Evolutionary conservation across 345 rosid genomes (phyloP).

Genomic region (Acer yangbiense): DNA sequence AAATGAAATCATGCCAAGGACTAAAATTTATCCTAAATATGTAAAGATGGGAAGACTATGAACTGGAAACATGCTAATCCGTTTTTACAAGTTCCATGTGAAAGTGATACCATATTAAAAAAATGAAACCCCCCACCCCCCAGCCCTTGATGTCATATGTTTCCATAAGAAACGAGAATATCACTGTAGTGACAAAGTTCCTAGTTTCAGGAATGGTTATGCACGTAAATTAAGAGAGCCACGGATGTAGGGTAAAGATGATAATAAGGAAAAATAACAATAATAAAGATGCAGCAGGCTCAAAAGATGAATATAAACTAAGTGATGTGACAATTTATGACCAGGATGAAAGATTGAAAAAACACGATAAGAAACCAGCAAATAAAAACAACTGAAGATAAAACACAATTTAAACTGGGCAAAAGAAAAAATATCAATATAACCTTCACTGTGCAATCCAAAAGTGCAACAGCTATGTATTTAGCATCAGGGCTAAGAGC

Average conservation of each 20-base stretch:
- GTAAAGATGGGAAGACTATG: background rate
- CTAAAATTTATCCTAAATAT: background rate
- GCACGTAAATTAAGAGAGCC: background rate
- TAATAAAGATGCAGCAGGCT: background rate
- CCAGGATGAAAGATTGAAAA: background rate
- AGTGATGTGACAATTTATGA: background rate
- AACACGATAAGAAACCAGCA: background rate
- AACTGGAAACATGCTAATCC: background rate
- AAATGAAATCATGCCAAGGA: background rate
- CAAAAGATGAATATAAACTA: background rate
- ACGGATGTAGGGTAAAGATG: background rate
- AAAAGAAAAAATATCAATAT: constrained; percentile 13
- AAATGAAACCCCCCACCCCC: background rate
- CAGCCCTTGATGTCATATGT: too few species aligned
- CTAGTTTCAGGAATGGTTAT: background rate
- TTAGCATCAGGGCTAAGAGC: constrained; percentile 89
- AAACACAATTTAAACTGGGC: background rate
- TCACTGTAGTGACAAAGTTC: background rate
- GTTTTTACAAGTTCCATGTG: background rate
- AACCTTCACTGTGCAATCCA: constrained; percentile 97
- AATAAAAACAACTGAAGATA: background rate
- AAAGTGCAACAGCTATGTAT: constrained; percentile 86
- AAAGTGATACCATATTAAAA: background rate
- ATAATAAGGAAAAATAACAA: background rate
- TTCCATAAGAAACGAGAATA: background rate